Evolutionary conservation across 1,139 yeast genomes (phyloP).

Genomic region (Meyerozyma guilliermondii): DNA sequence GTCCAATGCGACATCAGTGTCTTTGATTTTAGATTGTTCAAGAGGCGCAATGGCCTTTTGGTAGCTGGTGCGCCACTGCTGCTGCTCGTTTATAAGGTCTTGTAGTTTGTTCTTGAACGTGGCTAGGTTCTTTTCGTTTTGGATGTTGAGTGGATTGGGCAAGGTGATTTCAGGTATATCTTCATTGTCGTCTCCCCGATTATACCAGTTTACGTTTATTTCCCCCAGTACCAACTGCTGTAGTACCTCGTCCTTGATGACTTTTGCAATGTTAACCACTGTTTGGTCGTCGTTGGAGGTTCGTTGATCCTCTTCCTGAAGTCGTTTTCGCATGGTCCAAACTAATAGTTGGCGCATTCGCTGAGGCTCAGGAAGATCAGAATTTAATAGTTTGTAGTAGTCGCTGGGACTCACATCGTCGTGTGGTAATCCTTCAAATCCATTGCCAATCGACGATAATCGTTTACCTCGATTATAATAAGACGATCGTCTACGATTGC

Average conservation of each 20-base stretch:
- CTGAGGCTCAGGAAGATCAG: conserved; percentile 65
- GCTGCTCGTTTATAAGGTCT: conserved; percentile 41
- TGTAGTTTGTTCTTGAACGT: conserved; percentile 41
- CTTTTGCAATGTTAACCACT: conserved; percentile 51
- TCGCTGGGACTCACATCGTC: conserved; percentile 52
- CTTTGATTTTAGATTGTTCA: conserved; percentile 10
- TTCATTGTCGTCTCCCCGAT: conserved; percentile 23
- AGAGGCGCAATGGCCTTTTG: conserved; percentile 17
- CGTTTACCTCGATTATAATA: conserved; percentile 62
- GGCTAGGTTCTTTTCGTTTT: conserved; percentile 42
- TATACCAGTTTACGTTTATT: conserved; percentile 67
- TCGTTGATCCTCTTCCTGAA: conserved; percentile 32
- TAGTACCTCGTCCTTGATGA: conserved; percentile 60
- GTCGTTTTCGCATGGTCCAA: conserved; percentile 60
- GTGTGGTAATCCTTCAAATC: conserved; percentile 66
- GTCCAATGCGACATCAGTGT: neutral
- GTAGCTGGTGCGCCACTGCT: conserved; percentile 41
- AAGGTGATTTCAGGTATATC: conserved; percentile 20
- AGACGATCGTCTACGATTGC: conserved; percentile 40
- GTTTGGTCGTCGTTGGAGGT: conserved; percentile 28
- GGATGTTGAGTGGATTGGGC: conserved; percentile 56
- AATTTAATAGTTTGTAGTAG: conserved; percentile 59
- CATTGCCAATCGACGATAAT: conserved; percentile 71
- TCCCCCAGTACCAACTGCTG: conserved; percentile 55
- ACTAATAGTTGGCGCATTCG: conserved; percentile 63